A percentile compares a stretch with the other conserved stretches of the same genome.
Conservation (phyloP, 192 early-diverging fungal species). For the Coemansia sp. region DNA sequence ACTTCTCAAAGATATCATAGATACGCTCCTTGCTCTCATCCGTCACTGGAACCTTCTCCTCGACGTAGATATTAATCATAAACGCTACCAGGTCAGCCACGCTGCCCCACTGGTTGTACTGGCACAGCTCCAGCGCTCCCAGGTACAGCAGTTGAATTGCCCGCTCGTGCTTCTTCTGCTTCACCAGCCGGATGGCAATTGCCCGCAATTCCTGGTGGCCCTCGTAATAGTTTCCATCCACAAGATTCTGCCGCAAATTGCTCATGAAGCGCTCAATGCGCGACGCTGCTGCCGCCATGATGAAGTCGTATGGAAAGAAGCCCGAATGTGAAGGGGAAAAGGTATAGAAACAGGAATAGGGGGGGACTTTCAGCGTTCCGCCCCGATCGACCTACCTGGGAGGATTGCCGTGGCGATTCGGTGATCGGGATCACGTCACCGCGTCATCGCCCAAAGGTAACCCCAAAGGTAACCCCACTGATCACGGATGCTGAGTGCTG, state of each 20-base stretch:
- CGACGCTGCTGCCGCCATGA: constrained; percentile 25
- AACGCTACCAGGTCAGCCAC: constrained; percentile 78
- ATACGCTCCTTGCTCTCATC: constrained; percentile 62
- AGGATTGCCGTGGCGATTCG: no score
- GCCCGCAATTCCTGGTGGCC: constrained; percentile 97
- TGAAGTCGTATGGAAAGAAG: no score
- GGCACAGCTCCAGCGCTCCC: constrained; percentile 69
- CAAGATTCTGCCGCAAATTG: constrained; percentile 63
- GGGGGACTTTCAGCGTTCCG: no score
- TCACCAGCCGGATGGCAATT: constrained; percentile 82
- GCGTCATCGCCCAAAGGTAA: no score
- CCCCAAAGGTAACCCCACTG: no score
- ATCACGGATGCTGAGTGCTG: no score
- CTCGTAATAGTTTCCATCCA: constrained; percentile 90
- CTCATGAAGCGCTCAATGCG: constrained; percentile 50
- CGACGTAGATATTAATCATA: constrained; percentile 76
- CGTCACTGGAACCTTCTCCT: constrained; percentile 59
- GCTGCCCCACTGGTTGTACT: constrained; percentile 74
- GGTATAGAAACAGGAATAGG: no score
- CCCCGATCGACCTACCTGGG: no score
- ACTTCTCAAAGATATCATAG: constrained; percentile 59
- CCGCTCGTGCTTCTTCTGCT: constrained; percentile 71
- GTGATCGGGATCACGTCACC: no score
- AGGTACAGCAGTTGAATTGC: constrained; percentile 75
- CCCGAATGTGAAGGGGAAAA: no score